Evolutionary conservation across 202 grass and related monocot genomes (phyloP).

Genomic region (Zoysia matrella): DNA sequence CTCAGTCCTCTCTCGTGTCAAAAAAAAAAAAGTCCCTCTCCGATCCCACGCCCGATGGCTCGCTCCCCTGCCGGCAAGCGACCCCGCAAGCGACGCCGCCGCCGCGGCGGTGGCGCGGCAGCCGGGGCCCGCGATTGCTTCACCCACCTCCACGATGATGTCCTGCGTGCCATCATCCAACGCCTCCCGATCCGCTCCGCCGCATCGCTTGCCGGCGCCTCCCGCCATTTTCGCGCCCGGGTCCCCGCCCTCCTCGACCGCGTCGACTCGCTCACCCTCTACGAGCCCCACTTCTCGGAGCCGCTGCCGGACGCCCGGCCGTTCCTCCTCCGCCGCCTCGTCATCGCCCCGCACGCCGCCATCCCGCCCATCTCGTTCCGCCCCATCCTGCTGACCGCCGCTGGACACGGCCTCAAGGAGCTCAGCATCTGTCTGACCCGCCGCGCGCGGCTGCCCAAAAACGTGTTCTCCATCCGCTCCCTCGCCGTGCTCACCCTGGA

Average conservation of each 20-base stretch:
- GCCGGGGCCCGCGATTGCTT: conserved; percentile 40
- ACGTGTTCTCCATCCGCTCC: conserved; percentile 36
- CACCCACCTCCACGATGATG: conserved; percentile 44
- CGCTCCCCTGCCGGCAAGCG: conserved; percentile 12
- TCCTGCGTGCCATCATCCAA: conserved; percentile 47
- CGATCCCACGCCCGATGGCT: not conserved
- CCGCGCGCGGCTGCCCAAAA: conserved; percentile 27
- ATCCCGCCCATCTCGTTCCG: conserved; percentile 16
- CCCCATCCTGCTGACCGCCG: conserved; percentile 36
- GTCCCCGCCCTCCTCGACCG: conserved; percentile 10
- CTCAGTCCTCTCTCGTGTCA: no score
- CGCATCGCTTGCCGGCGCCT: conserved; percentile 37
- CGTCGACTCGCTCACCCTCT: conserved; percentile 31
- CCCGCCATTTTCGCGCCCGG: conserved; percentile 49
- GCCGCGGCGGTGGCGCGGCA: not conserved
- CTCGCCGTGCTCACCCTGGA: conserved; percentile 42
- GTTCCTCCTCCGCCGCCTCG: conserved; percentile 41
- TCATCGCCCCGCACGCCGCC: not conserved
- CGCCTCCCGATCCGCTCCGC: conserved; percentile 42
- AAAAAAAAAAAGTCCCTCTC: no score
- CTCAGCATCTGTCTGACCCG: conserved; percentile 24
- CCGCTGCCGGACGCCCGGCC: not conserved
- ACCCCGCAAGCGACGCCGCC: conserved; percentile 40
- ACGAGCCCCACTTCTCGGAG: not conserved
- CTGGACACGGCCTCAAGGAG: conserved; percentile 43